Percentiles rank a stretch among this genome's conserved stretches.
phyloP scores from a whole-genome alignment of 1,139 yeast genomes.

The Candida dubliniensis region DNA sequence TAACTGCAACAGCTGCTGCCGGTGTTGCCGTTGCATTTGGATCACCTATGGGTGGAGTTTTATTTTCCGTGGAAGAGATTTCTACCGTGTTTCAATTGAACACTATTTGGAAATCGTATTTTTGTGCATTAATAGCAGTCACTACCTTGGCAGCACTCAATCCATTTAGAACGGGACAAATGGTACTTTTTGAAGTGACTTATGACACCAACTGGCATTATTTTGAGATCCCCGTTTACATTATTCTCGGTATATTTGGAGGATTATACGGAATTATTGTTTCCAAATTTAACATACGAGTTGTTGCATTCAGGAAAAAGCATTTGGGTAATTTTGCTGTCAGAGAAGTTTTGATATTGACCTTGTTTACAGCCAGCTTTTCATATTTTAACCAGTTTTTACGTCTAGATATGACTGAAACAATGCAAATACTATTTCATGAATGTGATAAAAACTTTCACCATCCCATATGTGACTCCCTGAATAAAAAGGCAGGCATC shows the following conservation, averaged over 20 bases:
- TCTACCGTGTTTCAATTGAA: constrained; percentile 69
- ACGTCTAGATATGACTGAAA: constrained; percentile 88
- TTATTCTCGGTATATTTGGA: constrained; percentile 83
- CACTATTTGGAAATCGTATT: constrained; percentile 89
- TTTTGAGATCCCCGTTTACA: constrained; percentile 79
- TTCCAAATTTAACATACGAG: constrained; percentile 74
- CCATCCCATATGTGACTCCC: constrained; percentile 50
- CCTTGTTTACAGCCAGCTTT: constrained; percentile 69
- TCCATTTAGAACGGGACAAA: constrained; percentile 93
- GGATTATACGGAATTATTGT: constrained; percentile 86
- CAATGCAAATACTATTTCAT: constrained; percentile 86
- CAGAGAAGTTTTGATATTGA: constrained; percentile 68
- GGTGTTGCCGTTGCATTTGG: constrained; percentile 94
- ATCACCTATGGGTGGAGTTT: constrained; percentile 82
- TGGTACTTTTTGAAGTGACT: constrained; percentile 85
- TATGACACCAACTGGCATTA: constrained; percentile 87
- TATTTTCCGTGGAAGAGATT: constrained; percentile 74
- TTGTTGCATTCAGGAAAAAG: constrained; percentile 74
- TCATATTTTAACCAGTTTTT: constrained; percentile 85
- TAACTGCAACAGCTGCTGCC: constrained; percentile 83
- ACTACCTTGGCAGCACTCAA: constrained; percentile 72
- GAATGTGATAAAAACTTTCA: constrained; percentile 62
- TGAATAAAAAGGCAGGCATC: constrained; percentile 31
- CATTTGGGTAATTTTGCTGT: constrained; percentile 60
- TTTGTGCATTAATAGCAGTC: constrained; percentile 87